phyloP scores from a whole-genome alignment of 1,139 yeast species.

The Saccharomyces hybrid region DNA sequence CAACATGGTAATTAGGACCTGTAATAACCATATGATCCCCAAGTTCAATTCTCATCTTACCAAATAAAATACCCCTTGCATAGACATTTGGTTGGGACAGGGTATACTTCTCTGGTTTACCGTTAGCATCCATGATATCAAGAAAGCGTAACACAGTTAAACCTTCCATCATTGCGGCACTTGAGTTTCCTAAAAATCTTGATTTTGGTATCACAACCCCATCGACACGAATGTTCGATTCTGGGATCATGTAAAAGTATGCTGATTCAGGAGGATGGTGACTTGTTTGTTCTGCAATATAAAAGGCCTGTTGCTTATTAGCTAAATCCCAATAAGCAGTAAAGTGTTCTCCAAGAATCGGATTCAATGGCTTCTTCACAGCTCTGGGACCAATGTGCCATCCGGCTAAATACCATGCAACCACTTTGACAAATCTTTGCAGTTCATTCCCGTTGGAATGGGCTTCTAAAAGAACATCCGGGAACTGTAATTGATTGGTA shows the following conservation, averaged over 20 bases:
- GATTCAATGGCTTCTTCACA: slow-evolving; percentile 92
- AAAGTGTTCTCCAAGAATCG: slow-evolving; percentile 86
- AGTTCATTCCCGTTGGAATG: slow-evolving; percentile 50
- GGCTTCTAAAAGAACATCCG: slow-evolving; percentile 66
- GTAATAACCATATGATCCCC: slow-evolving; percentile 83
- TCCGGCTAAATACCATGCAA: slow-evolving; percentile 85
- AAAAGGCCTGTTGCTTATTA: slow-evolving; percentile 63
- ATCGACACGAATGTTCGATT: slow-evolving; percentile 72
- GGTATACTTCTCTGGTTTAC: slow-evolving; percentile 57
- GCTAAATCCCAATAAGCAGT: slow-evolving; percentile 88
- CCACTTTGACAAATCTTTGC: slow-evolving; percentile 62
- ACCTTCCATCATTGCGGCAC: slow-evolving; percentile 98
- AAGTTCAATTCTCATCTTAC: slow-evolving; percentile 78
- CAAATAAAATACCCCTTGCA: slow-evolving; percentile 90
- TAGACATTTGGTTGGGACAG: slow-evolving; percentile 92
- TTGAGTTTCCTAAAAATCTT: slow-evolving; percentile 84
- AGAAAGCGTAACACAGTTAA: slow-evolving; percentile 63
- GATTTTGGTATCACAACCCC: slow-evolving; percentile 86
- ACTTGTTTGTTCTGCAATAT: slow-evolving; percentile 90
- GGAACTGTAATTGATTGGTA: slow-evolving; percentile 82
- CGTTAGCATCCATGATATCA: slow-evolving; percentile 42
- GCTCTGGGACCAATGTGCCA: slow-evolving; percentile 99
- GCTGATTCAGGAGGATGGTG: slow-evolving; percentile 99
- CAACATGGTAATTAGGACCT: slow-evolving; percentile 61
- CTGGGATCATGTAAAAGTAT: slow-evolving; percentile 82